phyloP scores from a whole-genome alignment of 2,329 filamentous ascomycete genomes.

The Hymenotorrendiella dingleyae region DNA sequence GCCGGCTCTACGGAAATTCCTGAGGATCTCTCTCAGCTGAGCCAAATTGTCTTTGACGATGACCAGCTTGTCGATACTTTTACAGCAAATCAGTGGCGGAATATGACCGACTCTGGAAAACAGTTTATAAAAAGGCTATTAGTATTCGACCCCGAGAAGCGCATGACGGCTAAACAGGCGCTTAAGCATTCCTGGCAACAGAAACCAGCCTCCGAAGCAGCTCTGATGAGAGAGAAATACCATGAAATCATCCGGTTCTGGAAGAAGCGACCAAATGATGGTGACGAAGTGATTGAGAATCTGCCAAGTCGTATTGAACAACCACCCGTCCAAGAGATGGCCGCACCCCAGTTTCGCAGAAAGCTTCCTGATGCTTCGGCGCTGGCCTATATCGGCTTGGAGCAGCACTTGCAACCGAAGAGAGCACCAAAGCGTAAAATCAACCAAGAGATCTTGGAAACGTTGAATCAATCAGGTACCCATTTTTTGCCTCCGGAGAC shows the following conservation, averaged over 20 bases:
- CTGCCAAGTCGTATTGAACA: constrained; percentile 11
- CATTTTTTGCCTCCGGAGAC: constrained; percentile 12
- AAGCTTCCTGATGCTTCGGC: constrained; percentile 22
- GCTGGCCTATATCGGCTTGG: constrained; percentile 27
- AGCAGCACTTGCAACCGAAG: constrained; percentile 19
- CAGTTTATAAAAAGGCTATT: constrained; percentile 33
- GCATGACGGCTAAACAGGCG: constrained; percentile 32
- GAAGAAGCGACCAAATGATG: constrained; percentile 18
- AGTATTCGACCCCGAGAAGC: constrained; percentile 24
- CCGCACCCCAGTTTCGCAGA: constrained; percentile 7
- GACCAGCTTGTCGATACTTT: constrained; percentile 7
- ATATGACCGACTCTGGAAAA: constrained; percentile 15
- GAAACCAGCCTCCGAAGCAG: constrained; percentile 19
- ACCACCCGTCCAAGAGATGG: background rate
- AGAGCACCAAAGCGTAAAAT: constrained; percentile 12
- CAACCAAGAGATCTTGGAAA: constrained; percentile 15
- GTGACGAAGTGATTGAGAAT: constrained; percentile 20
- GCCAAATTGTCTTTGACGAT: constrained; percentile 15
- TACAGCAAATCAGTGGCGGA: constrained; percentile 11
- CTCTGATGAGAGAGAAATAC: constrained; percentile 21
- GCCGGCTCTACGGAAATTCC: constrained; percentile 20
- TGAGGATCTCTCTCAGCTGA: constrained; percentile 15
- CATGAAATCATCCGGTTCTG: constrained; percentile 22
- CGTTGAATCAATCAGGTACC: constrained; percentile 17
- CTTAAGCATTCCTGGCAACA: constrained; percentile 35